phyloP scores from a whole-genome alignment of 1,139 yeast species.

The Trichomonascaceae sp. region DNA sequence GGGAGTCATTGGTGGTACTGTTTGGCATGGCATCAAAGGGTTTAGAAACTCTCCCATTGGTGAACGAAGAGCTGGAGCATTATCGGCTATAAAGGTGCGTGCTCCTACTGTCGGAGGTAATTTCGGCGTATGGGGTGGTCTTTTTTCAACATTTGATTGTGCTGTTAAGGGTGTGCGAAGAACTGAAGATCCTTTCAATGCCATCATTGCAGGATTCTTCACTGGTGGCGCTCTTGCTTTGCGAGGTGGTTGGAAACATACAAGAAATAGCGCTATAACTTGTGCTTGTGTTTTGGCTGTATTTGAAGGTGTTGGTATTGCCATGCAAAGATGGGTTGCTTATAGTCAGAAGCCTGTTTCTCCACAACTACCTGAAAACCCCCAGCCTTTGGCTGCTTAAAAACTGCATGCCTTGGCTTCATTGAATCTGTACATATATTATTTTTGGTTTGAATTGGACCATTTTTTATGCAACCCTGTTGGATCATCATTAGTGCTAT shows the following conservation, averaged over 20 bases:
- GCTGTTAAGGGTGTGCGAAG: slow-evolving; percentile 90
- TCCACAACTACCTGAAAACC: slow-evolving; percentile 34
- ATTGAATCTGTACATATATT: not conserved
- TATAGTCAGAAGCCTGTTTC: slow-evolving; percentile 65
- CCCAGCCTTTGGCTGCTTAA: slow-evolving; percentile 28
- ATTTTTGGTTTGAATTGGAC: not conserved
- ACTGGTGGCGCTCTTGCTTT: slow-evolving; percentile 97
- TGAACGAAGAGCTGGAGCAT: slow-evolving; percentile 84
- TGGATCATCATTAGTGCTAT: not conserved
- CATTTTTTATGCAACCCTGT: not conserved
- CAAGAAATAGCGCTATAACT: slow-evolving; percentile 92
- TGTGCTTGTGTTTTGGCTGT: slow-evolving; percentile 97
- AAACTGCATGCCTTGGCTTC: not conserved
- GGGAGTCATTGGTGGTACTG: slow-evolving; percentile 97
- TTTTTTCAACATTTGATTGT: slow-evolving; percentile 93
- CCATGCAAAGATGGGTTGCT: slow-evolving; percentile 88
- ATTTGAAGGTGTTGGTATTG: slow-evolving; percentile 97
- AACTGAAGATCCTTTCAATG: slow-evolving; percentile 98
- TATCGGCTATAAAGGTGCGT: slow-evolving; percentile 87
- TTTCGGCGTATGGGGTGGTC: slow-evolving; percentile 99
- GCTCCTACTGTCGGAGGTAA: slow-evolving; percentile 99
- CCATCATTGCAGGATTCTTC: slow-evolving; percentile 95
- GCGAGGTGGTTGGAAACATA: slow-evolving; percentile 98
- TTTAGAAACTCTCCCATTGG: slow-evolving; percentile 95
- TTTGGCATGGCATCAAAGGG: slow-evolving; percentile 99